Base-by-base conservation (phyloP, 345 rosid genomes). In the Eucalyptus tenuipes region DNA sequence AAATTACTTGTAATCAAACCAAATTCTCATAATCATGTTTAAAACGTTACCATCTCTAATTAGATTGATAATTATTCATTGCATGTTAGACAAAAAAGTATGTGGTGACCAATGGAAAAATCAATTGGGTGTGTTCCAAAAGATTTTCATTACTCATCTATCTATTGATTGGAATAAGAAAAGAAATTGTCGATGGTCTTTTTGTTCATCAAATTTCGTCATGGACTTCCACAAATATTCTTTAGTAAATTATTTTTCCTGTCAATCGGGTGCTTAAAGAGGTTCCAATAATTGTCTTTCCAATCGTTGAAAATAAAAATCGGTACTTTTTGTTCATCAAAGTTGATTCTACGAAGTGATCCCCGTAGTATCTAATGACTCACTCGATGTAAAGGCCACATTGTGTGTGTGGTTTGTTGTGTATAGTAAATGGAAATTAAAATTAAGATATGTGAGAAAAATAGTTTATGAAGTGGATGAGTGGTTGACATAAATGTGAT, bases 101-200 rank as follows among this genome's bases (percentile, higher is more conserved):
- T 15, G 10, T 8, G 8, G 25, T 1, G 1, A 2, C 44, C 13
- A 71, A 71, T 33, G 44, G 7, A 9, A 68, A 71, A 33, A 18
- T 18, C 24, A 33, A 33, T 10, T 0, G 0, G 13, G 7, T 4
- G 1, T 17, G 2, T 33, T 17, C 44, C 3, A 17, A 71, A 1
- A 10, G 7, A 10, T 71, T 18, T 37, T 9, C 3, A 0, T n/a
- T 64, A 15, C 10, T 14, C 75, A 64, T 15, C 20, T 17, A 9
- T 71, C 13, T 18, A 2, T 10, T 33, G 24, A 18, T 71, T 33
- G 27, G 7, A 4, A 37, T 10, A 18, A 7, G 3, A 31, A 37
- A 71, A 18, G 1, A 10, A 17, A 17, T 75, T 37, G 15, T 37
- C 8, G 6, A 20, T 20, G 47, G 8, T 10, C 24, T 37, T 37